A percentile compares a stretch with the other conserved stretches of the same genome.
Conservation (phyloP, 2,329 filamentous ascomycete genomes). For the Zalaria obscura region DNA sequence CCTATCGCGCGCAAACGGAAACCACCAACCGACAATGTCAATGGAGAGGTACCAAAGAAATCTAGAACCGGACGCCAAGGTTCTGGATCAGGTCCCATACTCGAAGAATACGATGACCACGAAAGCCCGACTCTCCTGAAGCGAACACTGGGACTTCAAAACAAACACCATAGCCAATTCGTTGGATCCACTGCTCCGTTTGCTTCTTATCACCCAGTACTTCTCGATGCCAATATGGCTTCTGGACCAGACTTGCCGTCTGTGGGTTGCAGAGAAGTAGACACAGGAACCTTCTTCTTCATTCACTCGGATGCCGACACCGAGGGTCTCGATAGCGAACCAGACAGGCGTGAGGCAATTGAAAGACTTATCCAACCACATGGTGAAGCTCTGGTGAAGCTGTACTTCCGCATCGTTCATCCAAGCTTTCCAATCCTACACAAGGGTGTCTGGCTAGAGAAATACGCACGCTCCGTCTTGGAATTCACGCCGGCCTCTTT, state of each 20-base stretch:
- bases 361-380: constrained; percentile 57
- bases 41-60: no score
- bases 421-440: constrained; percentile 45
- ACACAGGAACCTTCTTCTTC: constrained; percentile 37
- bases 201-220: not conserved
- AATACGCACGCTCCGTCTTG: constrained; percentile 41
- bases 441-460: constrained; percentile 48
- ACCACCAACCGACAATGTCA: not conserved
- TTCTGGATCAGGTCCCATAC: constrained; percentile 19
- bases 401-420: constrained; percentile 56
- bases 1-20: constrained; percentile 5
- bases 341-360: constrained; percentile 50
- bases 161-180: constrained; percentile 14
- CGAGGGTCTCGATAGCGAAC: constrained; percentile 10
- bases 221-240: no score
- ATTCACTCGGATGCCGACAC: constrained; percentile 42
- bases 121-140: constrained; percentile 52
- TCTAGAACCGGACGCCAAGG: no score
- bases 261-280: constrained; percentile 5
- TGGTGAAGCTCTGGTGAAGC: constrained; percentile 53
- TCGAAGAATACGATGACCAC: constrained; percentile 59
- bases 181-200: constrained; percentile 12
- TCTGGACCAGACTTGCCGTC: not conserved
- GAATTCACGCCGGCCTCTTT: constrained; percentile 46
- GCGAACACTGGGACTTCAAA: constrained; percentile 36